Conservation (phyloP, 2,329 filamentous ascomycete genomes). For the Teratosphaeriaceae sp. region DNA sequence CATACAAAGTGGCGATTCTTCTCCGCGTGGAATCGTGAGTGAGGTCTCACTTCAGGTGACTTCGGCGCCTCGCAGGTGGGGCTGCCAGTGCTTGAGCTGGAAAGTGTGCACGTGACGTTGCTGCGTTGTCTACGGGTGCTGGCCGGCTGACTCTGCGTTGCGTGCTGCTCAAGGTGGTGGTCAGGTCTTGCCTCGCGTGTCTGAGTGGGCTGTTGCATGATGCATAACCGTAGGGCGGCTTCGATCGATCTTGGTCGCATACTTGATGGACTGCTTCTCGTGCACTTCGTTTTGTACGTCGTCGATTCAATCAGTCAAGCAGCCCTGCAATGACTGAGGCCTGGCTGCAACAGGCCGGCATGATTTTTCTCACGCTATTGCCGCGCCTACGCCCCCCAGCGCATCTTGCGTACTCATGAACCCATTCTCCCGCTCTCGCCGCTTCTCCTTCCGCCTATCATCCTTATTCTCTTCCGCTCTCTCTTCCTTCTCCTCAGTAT, state of each 20-base stretch:
- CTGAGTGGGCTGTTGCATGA: too few relatives aligned
- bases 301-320: too few relatives aligned
- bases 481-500: conserved; percentile 16
- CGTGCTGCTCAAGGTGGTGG: not conserved
- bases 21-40: not conserved
- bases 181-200: too few relatives aligned
- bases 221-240: too few relatives aligned
- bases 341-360: too few relatives aligned
- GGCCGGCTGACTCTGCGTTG: not conserved
- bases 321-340: too few relatives aligned
- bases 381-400: not conserved
- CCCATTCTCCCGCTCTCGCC: not conserved
- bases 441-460: conserved; percentile 2
- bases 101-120: not conserved
- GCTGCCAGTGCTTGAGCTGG: not conserved
- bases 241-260: too few relatives aligned
- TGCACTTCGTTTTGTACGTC: too few relatives aligned
- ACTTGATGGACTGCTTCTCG: too few relatives aligned
- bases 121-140: not conserved
- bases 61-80: not conserved
- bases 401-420: not conserved
- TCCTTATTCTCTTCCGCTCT: conserved; percentile 10
- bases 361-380: not conserved
- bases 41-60: not conserved
- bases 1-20: not conserved